These are phyloP conservation scores for Sparassis latifolia DNA, from an alignment of 1,284 basidiomycete species.

Conservation along the genomic window DNA sequence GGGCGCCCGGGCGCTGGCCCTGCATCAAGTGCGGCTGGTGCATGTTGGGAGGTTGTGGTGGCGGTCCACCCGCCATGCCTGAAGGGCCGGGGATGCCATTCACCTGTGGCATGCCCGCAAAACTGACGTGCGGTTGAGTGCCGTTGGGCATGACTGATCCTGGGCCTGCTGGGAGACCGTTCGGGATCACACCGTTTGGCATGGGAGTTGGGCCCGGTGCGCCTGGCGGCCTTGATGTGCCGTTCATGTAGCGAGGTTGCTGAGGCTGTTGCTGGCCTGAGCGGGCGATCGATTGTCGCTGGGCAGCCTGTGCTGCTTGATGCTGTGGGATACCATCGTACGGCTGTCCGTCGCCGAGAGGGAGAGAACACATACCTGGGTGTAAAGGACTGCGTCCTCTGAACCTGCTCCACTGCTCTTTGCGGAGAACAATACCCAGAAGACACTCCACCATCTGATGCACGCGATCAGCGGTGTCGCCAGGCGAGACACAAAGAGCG, in stretches of 20 bases:
- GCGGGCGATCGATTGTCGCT: conserved; percentile 21
- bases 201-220: conserved; percentile 12
- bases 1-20: conserved; percentile 25
- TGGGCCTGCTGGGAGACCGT: conserved; percentile 28
- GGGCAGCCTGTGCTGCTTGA: conserved; percentile 28
- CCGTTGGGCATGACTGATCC: conserved; percentile 28
- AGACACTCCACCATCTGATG: conserved; percentile 78
- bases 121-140: not conserved
- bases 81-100: conserved; percentile 33
- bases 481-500: conserved; percentile 1
- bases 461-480: not conserved
- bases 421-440: conserved; percentile 76
- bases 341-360: not conserved
- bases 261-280: conserved; percentile 5
- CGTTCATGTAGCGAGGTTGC: conserved; percentile 25
- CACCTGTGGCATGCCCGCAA: conserved; percentile 7
- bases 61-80: conserved; percentile 16
- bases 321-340: conserved; percentile 22
- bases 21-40: conserved; percentile 17
- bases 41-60: conserved; percentile 6
- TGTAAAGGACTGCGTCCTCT: conserved; percentile 67
- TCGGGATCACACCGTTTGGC: conserved; percentile 19
- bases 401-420: conserved; percentile 57
- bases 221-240: conserved; percentile 20
- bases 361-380: conserved; percentile 42